Evolutionary conservation across 148 eudicot species (phyloP), one percentile per base, ranked within the genome.

Genomic region (Vaccinium darrowii): DNA sequence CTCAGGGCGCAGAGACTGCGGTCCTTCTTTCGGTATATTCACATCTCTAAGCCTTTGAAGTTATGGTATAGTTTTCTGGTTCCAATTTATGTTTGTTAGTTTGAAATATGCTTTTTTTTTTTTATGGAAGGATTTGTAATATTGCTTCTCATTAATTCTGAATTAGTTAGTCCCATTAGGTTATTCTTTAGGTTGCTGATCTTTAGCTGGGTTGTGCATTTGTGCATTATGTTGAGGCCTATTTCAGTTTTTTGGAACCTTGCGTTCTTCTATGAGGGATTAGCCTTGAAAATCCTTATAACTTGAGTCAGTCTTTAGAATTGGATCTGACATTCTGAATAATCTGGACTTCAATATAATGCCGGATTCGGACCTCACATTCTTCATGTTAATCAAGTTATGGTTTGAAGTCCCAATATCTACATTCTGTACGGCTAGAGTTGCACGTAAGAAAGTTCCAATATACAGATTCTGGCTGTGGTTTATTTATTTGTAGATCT

Each of bases 1-100:
- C 92, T 58, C 95, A 93, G 85, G 96, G 96, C 30, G 98, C 98
- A 81, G 98, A 94, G 87, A 95, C 95, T 85, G 98, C 98, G 13
- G 96, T 94, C 86, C 98, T 95, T 87, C 98, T 95, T 81, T 91
- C 98, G 89, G 98, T 95, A 94, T 86, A 86, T 87, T 10, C 53
- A 49, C 54, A 63, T 84, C 56, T 72, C 76, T 30, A 72, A 19
- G 65, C 81, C 43, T 84, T 33, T 80, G 33, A 14, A 14, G 80
- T 54, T 54, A 33, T 73, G 7, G 12, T 69, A 25, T n/a, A 9
- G 49, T 73, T 33, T 15, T 6, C 43, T 69, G 1, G 36, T 69
- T 25, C 10, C 8, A 8, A 23, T 78, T 21, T 36, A 2, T 69
- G 16, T 27, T 0, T 10, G 39, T 30, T 43, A 43, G 47, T 10